Conservation (phyloP, 192 early-diverging fungal species). For the Backusella psychrophila region DNA sequence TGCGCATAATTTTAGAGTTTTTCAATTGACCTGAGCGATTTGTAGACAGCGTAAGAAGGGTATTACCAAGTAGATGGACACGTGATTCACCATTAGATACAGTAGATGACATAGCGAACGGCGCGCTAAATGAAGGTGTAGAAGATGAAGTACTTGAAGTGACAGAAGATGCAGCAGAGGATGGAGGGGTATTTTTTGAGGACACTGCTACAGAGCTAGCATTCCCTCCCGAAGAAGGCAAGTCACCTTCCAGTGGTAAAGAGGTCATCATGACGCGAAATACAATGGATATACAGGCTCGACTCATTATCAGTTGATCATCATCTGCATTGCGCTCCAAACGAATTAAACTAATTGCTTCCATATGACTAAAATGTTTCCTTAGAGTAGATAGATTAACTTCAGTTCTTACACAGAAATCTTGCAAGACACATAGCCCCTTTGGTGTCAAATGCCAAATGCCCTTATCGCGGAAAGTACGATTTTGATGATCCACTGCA, state of each 20-base stretch:
- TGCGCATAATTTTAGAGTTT: conserved; percentile 4
- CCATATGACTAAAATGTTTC: conserved; percentile 15
- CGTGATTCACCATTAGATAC: not conserved
- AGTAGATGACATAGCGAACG: conserved; percentile 13
- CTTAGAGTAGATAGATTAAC: conserved; percentile 17
- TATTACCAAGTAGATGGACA: conserved; percentile 6
- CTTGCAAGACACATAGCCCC: conserved; percentile 44
- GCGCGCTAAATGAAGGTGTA: conserved; percentile 5
- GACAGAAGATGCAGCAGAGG: not conserved
- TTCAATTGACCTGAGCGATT: not conserved
- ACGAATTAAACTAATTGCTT: conserved; percentile 30
- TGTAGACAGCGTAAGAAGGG: not conserved
- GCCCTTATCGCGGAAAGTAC: conserved; percentile 36
- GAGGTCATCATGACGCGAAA: conserved; percentile 45
- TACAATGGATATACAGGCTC: conserved; percentile 33
- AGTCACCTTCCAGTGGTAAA: conserved; percentile 32
- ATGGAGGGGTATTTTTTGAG: not conserved
- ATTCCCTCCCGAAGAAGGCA: conserved; percentile 1
- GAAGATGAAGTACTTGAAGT: conserved; percentile 13
- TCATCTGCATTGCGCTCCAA: conserved; percentile 47
- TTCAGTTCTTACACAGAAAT: conserved; percentile 28
- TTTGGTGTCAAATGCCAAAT: conserved; percentile 50
- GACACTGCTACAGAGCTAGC: conserved; percentile 1
- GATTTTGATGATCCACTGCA: conserved; percentile 39
- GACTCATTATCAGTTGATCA: conserved; percentile 40